Conservation (phyloP, 179 eudicot species). For the Silene noctiflora region DNA sequence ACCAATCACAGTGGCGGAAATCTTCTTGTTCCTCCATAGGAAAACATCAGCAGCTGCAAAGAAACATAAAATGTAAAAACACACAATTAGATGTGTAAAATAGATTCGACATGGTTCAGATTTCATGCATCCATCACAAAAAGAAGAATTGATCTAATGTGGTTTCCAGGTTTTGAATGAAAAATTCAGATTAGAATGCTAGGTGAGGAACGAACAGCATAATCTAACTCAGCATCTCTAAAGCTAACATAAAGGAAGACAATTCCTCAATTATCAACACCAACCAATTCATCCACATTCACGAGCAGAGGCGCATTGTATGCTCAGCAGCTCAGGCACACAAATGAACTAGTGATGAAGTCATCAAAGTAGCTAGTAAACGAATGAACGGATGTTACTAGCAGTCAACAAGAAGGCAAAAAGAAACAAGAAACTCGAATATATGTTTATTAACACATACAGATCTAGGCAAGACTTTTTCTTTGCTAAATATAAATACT, state of each 20-base stretch:
- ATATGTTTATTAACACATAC: no score
- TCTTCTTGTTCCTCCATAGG: conserved; percentile 78
- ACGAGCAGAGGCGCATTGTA: not conserved
- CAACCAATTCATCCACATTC: not conserved
- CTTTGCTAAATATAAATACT: no score
- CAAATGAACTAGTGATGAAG: not conserved
- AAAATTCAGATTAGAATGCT: not conserved
- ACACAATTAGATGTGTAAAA: not conserved
- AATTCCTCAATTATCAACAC: not conserved
- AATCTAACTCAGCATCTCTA: not conserved
- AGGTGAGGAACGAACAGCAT: not conserved
- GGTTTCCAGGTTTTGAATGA: not conserved
- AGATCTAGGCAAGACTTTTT: no score
- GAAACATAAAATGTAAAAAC: not conserved
- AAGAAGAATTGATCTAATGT: not conserved
- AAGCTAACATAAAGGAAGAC: not conserved
- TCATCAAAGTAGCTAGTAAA: not conserved
- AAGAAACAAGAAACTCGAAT: no score
- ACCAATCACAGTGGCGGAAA: conserved; percentile 53
- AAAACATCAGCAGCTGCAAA: conserved; percentile 69
- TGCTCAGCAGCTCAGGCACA: not conserved
- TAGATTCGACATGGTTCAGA: not conserved
- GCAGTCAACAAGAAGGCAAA: no score
- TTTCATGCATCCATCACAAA: not conserved
- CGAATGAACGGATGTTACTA: not conserved